A percentile compares a stretch with the other conserved stretches of the same genome.
These are phyloP conservation scores for Melampsora abietis-canadensis DNA, from an alignment of 1,284 basidiomycete genomes.

Conservation along the genomic window DNA sequence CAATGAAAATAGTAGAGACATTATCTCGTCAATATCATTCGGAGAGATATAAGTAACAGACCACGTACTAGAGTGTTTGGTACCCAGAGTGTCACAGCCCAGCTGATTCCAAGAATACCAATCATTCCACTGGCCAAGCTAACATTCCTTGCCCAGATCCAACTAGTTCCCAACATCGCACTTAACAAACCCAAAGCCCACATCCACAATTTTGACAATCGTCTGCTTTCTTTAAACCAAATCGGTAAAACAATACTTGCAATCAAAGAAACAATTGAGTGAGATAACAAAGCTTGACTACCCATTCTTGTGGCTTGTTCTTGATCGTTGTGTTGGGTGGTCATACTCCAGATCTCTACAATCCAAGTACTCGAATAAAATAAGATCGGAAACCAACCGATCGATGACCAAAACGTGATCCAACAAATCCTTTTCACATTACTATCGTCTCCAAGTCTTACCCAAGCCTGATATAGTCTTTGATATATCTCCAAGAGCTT, in stretches of 20 bases:
- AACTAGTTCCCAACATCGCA: conserved; percentile 1
- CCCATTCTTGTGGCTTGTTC: conserved; percentile 48
- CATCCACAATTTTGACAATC: conserved; percentile 12
- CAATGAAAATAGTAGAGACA: neutral
- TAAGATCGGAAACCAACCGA: conserved; percentile 53
- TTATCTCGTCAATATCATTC: neutral
- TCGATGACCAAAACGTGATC: conserved; percentile 52
- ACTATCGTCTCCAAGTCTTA: conserved; percentile 47
- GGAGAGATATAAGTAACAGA: neutral
- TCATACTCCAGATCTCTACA: conserved; percentile 46
- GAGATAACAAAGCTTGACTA: conserved; percentile 51
- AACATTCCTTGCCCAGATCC: conserved; percentile 10
- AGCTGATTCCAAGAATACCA: conserved; percentile 50
- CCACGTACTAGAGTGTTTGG: conserved; percentile 51
- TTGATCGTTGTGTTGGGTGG: conserved; percentile 14
- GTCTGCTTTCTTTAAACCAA: neutral
- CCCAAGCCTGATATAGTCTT: conserved; percentile 48
- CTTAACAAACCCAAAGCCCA: neutral
- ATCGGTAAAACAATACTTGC: conserved; percentile 48
- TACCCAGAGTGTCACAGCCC: conserved; percentile 52
- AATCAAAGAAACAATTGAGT: conserved; percentile 49
- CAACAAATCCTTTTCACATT: conserved; percentile 50
- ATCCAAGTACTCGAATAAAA: conserved; percentile 53
- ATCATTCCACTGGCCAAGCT: conserved; percentile 47
- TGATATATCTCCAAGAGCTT: conserved; percentile 40